Conservation (phyloP, 2,329 filamentous ascomycete species). For the Colletotrichum sp. region DNA sequence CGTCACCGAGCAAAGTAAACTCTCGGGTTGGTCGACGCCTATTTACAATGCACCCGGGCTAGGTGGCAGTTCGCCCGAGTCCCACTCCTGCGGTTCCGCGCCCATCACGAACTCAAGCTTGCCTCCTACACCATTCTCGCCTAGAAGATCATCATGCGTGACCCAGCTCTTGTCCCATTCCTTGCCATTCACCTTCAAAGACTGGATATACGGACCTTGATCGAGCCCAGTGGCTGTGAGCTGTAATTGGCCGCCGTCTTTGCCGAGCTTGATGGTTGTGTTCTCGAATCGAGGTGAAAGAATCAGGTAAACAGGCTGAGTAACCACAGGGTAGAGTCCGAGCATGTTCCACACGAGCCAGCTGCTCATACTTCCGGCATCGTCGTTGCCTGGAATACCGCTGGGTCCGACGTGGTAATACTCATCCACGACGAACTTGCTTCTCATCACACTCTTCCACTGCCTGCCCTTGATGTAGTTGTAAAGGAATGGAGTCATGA, state of each 20-base stretch:
- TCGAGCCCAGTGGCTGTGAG: slow-evolving; percentile 51
- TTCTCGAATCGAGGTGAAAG: slow-evolving; percentile 53
- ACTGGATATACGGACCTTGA: slow-evolving; percentile 56
- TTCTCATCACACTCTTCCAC: slow-evolving; percentile 54
- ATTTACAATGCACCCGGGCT: slow-evolving; percentile 40
- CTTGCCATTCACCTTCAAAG: slow-evolving; percentile 56
- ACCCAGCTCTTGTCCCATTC: slow-evolving; percentile 61
- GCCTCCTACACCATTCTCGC: slow-evolving; percentile 39
- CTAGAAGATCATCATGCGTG: slow-evolving; percentile 53
- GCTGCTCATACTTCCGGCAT: slow-evolving; percentile 65
- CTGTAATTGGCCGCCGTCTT: slow-evolving; percentile 39
- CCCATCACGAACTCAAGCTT: slow-evolving; percentile 54
- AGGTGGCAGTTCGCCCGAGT: slow-evolving; percentile 54
- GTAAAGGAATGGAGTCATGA: slow-evolving; percentile 62
- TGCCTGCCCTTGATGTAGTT: slow-evolving; percentile 57
- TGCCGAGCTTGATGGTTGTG: slow-evolving; percentile 53
- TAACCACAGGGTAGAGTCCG: slow-evolving; percentile 60
- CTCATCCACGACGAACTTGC: slow-evolving; percentile 51
- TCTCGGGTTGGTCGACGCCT: background rate
- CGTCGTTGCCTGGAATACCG: slow-evolving; percentile 63
- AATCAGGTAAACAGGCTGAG: slow-evolving; percentile 61
- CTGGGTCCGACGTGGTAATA: slow-evolving; percentile 51
- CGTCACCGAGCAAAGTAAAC: background rate
- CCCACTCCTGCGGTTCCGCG: slow-evolving; percentile 33
- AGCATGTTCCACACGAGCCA: slow-evolving; percentile 62